Evolutionary conservation across 2,329 filamentous ascomycete species (phyloP).

Genomic region (Epichloe bromicola): DNA sequence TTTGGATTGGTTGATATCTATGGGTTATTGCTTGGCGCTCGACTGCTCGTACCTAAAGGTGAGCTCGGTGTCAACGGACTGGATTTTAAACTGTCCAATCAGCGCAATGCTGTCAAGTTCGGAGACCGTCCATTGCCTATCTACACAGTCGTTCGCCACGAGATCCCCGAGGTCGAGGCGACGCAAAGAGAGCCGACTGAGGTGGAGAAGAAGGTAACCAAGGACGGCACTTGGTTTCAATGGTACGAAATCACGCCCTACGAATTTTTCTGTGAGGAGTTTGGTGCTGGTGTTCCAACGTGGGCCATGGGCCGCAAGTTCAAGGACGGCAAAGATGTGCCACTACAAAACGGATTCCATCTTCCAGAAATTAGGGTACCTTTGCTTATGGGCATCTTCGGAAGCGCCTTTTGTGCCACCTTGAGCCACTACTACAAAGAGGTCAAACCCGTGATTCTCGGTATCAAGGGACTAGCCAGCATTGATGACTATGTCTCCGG

Average conservation of each 20-base stretch:
- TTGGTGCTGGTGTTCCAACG: conserved; percentile 81
- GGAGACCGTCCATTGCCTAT: conserved; percentile 83
- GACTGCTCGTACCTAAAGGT: conserved; percentile 71
- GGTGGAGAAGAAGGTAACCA: conserved; percentile 33
- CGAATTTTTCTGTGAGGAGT: conserved; percentile 90
- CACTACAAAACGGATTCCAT: conserved; percentile 50
- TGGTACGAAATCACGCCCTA: conserved; percentile 96
- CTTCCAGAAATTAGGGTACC: conserved; percentile 77
- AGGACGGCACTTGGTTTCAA: conserved; percentile 79
- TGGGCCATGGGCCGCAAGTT: conserved; percentile 87
- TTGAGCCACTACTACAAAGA: conserved; percentile 94
- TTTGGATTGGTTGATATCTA: conserved; percentile 93
- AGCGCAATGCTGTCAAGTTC: conserved; percentile 59
- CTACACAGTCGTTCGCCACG: conserved; percentile 89
- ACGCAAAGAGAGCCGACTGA: conserved; percentile 14
- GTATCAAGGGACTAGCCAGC: conserved; percentile 59
- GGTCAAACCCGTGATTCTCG: conserved; percentile 67
- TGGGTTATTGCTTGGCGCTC: conserved; percentile 69
- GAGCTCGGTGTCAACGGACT: conserved; percentile 58
- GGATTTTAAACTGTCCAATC: conserved; percentile 87
- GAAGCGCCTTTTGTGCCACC: conserved; percentile 90
- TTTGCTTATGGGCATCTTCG: conserved; percentile 85
- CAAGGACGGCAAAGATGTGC: conserved; percentile 43
- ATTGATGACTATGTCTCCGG: conserved; percentile 75
- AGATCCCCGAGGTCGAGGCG: conserved; percentile 56